Base-by-base conservation (phyloP, 495 filamentous ascomycete species). In the Poronia punctata region DNA sequence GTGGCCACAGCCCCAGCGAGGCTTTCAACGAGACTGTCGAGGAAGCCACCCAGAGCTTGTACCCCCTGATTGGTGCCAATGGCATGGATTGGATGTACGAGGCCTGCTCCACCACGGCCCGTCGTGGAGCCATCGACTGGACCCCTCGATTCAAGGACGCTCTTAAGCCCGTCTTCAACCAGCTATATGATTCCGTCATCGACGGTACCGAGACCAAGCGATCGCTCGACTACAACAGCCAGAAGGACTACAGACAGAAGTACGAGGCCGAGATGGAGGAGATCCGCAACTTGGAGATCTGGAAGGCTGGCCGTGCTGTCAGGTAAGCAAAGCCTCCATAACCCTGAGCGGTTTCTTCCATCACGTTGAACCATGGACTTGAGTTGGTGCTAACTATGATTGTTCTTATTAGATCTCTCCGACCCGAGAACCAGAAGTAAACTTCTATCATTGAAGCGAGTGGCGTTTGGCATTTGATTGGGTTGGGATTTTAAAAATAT, bases 21-120 rank as follows among this genome's bases (percentile, higher is more conserved):
- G 92, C 92, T 46, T 97, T 98, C 84, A 97, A 98, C 77, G 92
- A 97, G 86, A 96, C 92, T 50, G 92, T 98, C 44, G 92, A 98
- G 76, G 92, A 98, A 73, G 92, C 92, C 46, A 98, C 92, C 27
- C 93, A 97, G 79, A 86, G 80, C 52, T 76, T 97, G 45, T 98
- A 97, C 78, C 92, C 92, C 42, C 75, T 98, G 52, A 97, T 98
- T 57, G 92, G 88, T 61, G 76, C 74, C 57, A 83, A 97, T 66
- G 92, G 92, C 53, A 98, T 98, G 92, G 92, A 97, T 76, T 98
- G 92, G 87, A 97, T 98, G 93, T 98, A 95, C 75, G 88, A 89
- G 54, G 92, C 92, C 50, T 98, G 92, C 84, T 97, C 90, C 39
- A 97, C 93, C 57, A 97, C 93, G 27, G 92, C 92, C 56, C 85